These are phyloP conservation scores for Erucastrum elatum DNA, from an alignment of 345 rosid species.

Conservation along the genomic window DNA sequence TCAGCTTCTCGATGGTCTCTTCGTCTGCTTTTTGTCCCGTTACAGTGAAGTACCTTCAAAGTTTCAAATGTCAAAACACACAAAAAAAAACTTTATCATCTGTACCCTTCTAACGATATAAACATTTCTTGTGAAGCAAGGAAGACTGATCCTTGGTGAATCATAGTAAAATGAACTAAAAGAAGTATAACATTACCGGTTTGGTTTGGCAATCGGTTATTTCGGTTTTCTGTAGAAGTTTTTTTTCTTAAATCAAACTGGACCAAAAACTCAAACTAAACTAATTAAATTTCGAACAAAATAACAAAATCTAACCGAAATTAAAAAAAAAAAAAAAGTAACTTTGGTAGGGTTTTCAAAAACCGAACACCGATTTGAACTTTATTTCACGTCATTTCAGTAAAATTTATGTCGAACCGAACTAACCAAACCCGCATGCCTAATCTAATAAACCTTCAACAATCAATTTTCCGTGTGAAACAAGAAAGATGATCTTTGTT, in stretches of 20 bases:
- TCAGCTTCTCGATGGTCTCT: slow-evolving; percentile 63
- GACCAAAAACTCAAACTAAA: not conserved
- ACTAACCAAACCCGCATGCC: not conserved
- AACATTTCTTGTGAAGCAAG: not conserved
- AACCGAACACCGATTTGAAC: not conserved
- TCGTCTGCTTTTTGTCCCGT: slow-evolving; percentile 78
- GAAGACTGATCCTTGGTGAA: not conserved
- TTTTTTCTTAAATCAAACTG: not conserved
- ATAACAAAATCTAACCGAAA: not conserved
- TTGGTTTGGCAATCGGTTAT: not conserved
- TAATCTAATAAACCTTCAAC: not conserved
- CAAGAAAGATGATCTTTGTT: not conserved
- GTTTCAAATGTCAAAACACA: slow-evolving; percentile 10
- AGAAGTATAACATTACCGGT: not conserved
- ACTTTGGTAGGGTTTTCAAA: not conserved
- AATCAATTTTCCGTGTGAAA: not conserved
- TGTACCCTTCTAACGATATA: not conserved
- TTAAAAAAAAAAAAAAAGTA: not conserved
- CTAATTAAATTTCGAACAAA: not conserved
- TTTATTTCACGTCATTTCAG: no score
- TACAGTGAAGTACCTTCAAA: slow-evolving; percentile 62
- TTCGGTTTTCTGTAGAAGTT: not conserved
- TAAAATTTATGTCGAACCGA: not conserved
- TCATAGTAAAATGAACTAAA: not conserved
- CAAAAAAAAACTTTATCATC: slow-evolving; percentile 2